Evolutionary conservation across 75 land plant genomes (phyloP).

Genomic region (Pinus taeda): DNA sequence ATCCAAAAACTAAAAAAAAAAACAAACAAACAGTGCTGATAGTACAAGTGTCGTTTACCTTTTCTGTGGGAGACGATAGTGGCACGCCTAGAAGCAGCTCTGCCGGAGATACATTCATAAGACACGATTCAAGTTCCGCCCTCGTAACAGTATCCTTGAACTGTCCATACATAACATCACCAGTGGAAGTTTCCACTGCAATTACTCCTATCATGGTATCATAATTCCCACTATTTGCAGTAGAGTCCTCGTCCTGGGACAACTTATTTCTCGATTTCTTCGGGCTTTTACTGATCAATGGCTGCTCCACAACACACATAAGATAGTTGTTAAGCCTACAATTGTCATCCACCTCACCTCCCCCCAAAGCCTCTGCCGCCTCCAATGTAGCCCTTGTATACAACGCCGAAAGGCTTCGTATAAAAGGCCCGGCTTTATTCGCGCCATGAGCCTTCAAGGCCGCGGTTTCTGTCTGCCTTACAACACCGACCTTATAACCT

Average conservation of each 20-base stretch:
- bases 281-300: neutral
- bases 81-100: slow-evolving; percentile 84
- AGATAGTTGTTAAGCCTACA: slow-evolving; percentile 60
- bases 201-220: slow-evolving; percentile 77
- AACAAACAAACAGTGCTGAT: neutral
- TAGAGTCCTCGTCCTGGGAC: slow-evolving; percentile 5
- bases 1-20: too few relatives aligned
- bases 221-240: slow-evolving; percentile 22
- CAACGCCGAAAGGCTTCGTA: slow-evolving; percentile 79
- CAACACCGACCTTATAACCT: slow-evolving; percentile 97
- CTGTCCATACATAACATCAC: slow-evolving; percentile 86
- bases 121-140: slow-evolving; percentile 70
- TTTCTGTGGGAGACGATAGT: slow-evolving; percentile 66
- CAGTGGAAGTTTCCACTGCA: slow-evolving; percentile 90
- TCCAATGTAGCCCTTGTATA: slow-evolving; percentile 90
- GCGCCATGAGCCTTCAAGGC: slow-evolving; percentile 86
- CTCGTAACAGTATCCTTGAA: slow-evolving; percentile 77
- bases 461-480: slow-evolving; percentile 94
- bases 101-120: slow-evolving; percentile 76
- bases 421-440: slow-evolving; percentile 73
- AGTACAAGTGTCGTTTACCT: slow-evolving; percentile 46
- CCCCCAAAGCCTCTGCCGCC: slow-evolving; percentile 80
- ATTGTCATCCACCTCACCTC: slow-evolving; percentile 31
- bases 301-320: slow-evolving; percentile 80
- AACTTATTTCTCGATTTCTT: slow-evolving; percentile 6